Percentiles rank a stretch among this genome's conserved stretches.
These are phyloP conservation scores for Suhomyces terraborum DNA, from an alignment of 1,139 yeast genomes.

Conservation along the genomic window DNA sequence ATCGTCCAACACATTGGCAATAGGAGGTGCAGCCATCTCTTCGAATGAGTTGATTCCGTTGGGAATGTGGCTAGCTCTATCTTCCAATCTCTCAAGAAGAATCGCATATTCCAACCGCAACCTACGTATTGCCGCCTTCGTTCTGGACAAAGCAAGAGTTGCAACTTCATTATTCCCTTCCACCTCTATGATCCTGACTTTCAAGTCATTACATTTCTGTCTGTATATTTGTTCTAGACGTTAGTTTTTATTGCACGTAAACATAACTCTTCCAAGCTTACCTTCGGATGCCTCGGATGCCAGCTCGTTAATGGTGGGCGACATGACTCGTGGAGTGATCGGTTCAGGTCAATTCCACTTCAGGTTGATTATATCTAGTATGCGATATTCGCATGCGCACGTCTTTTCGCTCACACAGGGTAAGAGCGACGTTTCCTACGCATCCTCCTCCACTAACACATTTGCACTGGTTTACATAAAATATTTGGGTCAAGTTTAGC, in stretches of 20 bases:
- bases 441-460: neutral
- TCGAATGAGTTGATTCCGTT: conserved; percentile 35
- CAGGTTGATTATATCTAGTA: neutral
- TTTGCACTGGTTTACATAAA: neutral
- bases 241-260: conserved; percentile 2
- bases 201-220: conserved; percentile 71
- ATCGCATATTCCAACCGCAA: conserved; percentile 81
- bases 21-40: conserved; percentile 48
- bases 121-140: conserved; percentile 75
- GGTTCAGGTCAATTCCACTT: neutral
- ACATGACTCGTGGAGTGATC: neutral
- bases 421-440: too few relatives aligned
- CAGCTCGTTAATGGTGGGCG: conserved; percentile 1
- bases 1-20: conserved; percentile 40
- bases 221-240: conserved; percentile 45
- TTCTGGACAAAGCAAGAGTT: conserved; percentile 75
- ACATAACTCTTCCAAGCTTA: neutral
- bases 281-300: conserved; percentile 4
- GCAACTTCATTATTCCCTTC: conserved; percentile 81
- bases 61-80: conserved; percentile 44
- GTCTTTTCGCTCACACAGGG: too few relatives aligned
- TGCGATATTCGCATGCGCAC: neutral
- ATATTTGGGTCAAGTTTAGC: neutral
- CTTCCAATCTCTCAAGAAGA: conserved; percentile 77
- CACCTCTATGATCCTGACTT: conserved; percentile 69